These are phyloP conservation scores for Conringia planisiliqua DNA, from an alignment of 345 rosid genomes.

Conservation along the genomic window DNA sequence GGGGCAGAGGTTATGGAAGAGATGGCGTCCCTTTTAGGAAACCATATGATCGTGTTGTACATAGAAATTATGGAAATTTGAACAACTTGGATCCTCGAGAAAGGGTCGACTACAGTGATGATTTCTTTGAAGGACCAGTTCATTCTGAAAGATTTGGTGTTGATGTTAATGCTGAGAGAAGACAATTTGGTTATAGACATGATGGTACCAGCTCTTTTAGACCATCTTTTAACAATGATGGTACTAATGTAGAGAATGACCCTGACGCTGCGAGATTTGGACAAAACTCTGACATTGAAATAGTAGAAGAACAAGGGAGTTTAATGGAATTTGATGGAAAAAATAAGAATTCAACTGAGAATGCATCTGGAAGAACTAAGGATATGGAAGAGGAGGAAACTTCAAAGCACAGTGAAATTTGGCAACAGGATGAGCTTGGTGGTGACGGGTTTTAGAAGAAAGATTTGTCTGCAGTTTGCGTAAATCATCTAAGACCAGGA, in stretches of 20 bases:
- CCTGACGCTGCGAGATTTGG: slow-evolving; percentile 53
- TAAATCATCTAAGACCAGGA: slow-evolving; percentile 19
- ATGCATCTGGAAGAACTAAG: slow-evolving; percentile 52
- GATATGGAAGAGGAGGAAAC: slow-evolving; percentile 59
- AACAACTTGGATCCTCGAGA: slow-evolving; percentile 61
- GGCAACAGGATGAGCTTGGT: slow-evolving; percentile 54
- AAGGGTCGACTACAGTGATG: slow-evolving; percentile 45
- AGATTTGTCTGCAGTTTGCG: slow-evolving; percentile 42
- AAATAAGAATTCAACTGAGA: slow-evolving; percentile 51
- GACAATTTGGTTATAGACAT: slow-evolving; percentile 63
- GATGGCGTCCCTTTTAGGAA: slow-evolving; percentile 50
- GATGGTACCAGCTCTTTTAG: slow-evolving; percentile 63
- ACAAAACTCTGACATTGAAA: slow-evolving; percentile 42
- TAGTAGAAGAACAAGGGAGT: slow-evolving; percentile 50
- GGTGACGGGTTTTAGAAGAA: slow-evolving; percentile 52
- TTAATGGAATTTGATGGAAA: slow-evolving; percentile 61
- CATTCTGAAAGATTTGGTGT: slow-evolving; percentile 58
- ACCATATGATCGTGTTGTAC: slow-evolving; percentile 53
- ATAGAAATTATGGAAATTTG: slow-evolving; percentile 55
- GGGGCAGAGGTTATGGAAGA: slow-evolving; percentile 59
- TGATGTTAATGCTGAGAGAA: slow-evolving; percentile 59
- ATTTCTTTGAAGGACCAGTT: slow-evolving; percentile 53
- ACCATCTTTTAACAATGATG: slow-evolving; percentile 47
- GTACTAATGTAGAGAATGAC: slow-evolving; percentile 45
- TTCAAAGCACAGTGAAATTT: slow-evolving; percentile 46